phyloP scores from a whole-genome alignment of 371 early-diverging fungal genomes.

The Zopfochytrium polystomum region DNA sequence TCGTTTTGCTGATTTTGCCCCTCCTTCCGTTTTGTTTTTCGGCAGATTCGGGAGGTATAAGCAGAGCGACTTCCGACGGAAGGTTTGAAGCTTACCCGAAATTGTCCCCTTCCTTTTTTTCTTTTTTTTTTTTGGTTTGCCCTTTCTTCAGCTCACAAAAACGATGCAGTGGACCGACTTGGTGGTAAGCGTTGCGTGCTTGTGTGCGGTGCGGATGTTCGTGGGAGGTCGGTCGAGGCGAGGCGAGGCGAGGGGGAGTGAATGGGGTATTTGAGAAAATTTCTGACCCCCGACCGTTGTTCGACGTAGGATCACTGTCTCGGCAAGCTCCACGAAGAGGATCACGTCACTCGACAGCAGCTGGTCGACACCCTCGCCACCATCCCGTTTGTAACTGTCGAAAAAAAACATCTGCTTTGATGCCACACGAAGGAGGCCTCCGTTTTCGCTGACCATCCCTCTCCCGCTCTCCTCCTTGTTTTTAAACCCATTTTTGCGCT shows the following conservation, averaged over 20 bases:
- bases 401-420: too few species aligned
- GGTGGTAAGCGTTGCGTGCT: constrained; percentile 47
- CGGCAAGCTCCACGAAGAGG: constrained; percentile 54
- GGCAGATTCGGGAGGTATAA: constrained; percentile 15
- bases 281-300: neutral
- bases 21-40: neutral
- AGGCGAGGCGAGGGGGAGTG: neutral
- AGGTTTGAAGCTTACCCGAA: neutral
- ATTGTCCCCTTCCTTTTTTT: neutral
- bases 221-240: too few species aligned
- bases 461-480: neutral
- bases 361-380: constrained; percentile 47
- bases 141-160: constrained; percentile 26
- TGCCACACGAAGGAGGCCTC: too few species aligned
- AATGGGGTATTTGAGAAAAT: neutral
- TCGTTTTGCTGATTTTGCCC: neutral
- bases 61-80: neutral
- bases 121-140: neutral
- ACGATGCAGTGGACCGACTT: constrained; percentile 70
- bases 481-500: neutral
- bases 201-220: too few species aligned
- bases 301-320: constrained; percentile 35
- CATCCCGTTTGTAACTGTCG: constrained; percentile 63
- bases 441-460: too few species aligned
- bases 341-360: constrained; percentile 48